Percentiles rank a stretch among this genome's conserved stretches.
phyloP scores from a whole-genome alignment of 129 eudicot species.

The Flaveria bidentis region DNA sequence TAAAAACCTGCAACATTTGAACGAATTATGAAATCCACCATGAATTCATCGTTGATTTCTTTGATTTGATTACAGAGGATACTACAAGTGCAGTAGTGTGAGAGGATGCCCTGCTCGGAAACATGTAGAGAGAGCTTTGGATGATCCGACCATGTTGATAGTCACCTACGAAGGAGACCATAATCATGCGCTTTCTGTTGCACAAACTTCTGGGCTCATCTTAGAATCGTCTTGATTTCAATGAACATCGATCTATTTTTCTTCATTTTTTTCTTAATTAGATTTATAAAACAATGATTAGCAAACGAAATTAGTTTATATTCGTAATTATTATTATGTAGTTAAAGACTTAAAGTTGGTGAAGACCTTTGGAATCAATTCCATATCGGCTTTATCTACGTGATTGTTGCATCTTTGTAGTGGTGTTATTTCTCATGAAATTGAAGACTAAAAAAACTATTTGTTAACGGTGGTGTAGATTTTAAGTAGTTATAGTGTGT shows the following conservation, averaged over 20 bases:
- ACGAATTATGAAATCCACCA: background rate
- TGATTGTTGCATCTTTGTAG: constrained; percentile 1
- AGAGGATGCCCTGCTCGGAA: constrained; percentile 96
- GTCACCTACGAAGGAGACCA: constrained; percentile 96
- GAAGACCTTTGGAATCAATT: constrained; percentile 35
- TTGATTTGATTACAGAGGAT: constrained; percentile 54
- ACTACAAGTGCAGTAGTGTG: constrained; percentile 93
- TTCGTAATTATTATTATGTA: background rate
- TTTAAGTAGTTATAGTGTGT: too few relatives aligned
- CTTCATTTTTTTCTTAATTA: constrained; percentile 6
- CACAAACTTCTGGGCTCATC: constrained; percentile 60
- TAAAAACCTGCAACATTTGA: background rate
- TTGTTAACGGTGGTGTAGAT: too few relatives aligned
- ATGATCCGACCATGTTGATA: constrained; percentile 78
- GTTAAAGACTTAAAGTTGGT: constrained; percentile 12
- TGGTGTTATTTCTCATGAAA: too few relatives aligned
- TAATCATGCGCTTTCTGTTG: constrained; percentile 62
- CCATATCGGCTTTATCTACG: constrained; percentile 12
- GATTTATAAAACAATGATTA: constrained; percentile 10
- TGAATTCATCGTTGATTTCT: background rate
- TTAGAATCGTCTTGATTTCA: constrained; percentile 71
- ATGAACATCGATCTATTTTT: background rate
- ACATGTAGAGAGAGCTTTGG: constrained; percentile 87
- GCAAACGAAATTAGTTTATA: constrained; percentile 16
- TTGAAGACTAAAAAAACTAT: too few relatives aligned